A percentile compares a stretch with the other conserved stretches of the same genome.
These are phyloP conservation scores for Phytopythium chamaehyphon DNA, from an alignment of 352 stramenopile species.

Conservation along the genomic window DNA sequence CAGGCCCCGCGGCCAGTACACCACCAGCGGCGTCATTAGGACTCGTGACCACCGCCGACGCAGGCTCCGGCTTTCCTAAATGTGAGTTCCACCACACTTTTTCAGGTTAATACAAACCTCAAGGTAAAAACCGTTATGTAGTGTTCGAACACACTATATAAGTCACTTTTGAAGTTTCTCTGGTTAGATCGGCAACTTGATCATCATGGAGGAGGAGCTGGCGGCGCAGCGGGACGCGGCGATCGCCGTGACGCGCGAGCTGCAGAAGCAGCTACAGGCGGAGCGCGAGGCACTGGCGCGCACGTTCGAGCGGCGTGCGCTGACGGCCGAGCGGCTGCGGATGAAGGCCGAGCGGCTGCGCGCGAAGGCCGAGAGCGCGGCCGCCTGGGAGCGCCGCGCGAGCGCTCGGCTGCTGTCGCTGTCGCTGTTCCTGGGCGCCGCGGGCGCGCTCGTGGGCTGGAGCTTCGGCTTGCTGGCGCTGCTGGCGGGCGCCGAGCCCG, in stretches of 20 bases:
- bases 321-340: conserved; percentile 61
- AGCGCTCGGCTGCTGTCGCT: conserved; percentile 44
- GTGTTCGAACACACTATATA: not conserved
- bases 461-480: conserved; percentile 39
- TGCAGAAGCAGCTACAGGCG: conserved; percentile 56
- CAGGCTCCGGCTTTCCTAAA: not conserved
- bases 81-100: not conserved
- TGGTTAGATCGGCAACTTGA: not conserved
- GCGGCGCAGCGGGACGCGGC: conserved; percentile 69
- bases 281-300: conserved; percentile 45
- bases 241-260: conserved; percentile 71
- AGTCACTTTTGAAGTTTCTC: not conserved
- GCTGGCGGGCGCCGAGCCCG: conserved; percentile 41
- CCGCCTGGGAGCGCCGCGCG: conserved; percentile 47
- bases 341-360: conserved; percentile 51
- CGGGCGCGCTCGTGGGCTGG: conserved; percentile 56
- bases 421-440: conserved; percentile 44
- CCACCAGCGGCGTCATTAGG: conserved; percentile 10
- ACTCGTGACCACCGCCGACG: not conserved
- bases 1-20: conserved; percentile 47
- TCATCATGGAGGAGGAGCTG: conserved; percentile 69
- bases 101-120: not conserved
- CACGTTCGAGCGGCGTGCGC: conserved; percentile 60
- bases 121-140: not conserved
- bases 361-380: conserved; percentile 33